phyloP scores from a whole-genome alignment of 768 basidiomycete species.

The Jaapia argillacea region DNA sequence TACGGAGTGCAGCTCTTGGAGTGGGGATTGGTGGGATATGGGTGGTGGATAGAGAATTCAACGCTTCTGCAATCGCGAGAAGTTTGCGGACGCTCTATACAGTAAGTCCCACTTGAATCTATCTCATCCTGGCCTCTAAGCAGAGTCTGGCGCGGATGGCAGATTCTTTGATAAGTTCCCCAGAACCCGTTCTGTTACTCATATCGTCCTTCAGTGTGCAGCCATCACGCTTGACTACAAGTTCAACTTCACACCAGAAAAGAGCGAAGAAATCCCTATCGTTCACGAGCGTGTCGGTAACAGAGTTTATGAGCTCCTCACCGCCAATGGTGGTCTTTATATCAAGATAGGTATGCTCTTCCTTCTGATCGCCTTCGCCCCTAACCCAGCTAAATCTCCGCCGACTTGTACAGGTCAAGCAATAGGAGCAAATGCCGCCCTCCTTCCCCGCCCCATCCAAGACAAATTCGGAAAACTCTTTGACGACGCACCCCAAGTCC shows the following conservation, averaged over 20 bases:
- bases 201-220: constrained; percentile 56
- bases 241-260: constrained; percentile 69
- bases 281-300: constrained; percentile 81
- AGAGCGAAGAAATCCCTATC: constrained; percentile 62
- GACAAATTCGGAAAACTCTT: constrained; percentile 76
- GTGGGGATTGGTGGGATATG: constrained; percentile 22
- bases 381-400: constrained; percentile 1
- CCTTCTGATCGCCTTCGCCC: constrained; percentile 6
- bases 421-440: constrained; percentile 76
- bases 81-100: constrained; percentile 40
- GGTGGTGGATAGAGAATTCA: constrained; percentile 30
- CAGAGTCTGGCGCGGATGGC: too few species aligned
- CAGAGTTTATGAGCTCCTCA: constrained; percentile 66
- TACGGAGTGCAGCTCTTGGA: too few species aligned
- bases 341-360: constrained; percentile 60
- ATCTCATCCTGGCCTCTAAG: too few species aligned
- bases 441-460: constrained; percentile 79
- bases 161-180: too few species aligned
- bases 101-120: too few species aligned
- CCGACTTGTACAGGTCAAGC: constrained; percentile 44
- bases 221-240: constrained; percentile 79
- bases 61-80: constrained; percentile 37
- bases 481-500: constrained; percentile 82
- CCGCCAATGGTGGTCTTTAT: constrained; percentile 76
- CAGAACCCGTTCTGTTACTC: too few species aligned